A percentile compares a stretch with the other conserved stretches of the same genome.
phyloP scores from a whole-genome alignment of 75 land plant genomes.

The Pinus taeda region DNA sequence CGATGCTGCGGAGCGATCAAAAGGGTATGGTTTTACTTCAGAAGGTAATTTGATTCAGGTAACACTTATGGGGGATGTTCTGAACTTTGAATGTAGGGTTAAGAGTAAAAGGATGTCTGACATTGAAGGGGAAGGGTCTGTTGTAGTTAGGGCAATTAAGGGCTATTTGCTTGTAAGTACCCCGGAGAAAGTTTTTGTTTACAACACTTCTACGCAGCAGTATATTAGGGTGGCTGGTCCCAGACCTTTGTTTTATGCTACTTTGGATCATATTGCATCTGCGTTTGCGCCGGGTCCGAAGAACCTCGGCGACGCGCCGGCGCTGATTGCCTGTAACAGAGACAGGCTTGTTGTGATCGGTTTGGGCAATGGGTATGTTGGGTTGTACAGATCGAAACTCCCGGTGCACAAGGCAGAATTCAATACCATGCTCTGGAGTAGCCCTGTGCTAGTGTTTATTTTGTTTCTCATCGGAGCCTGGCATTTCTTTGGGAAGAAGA shows the following conservation, averaged over 20 bases:
- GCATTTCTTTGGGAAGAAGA: conserved; percentile 79
- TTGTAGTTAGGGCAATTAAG: conserved; percentile 61
- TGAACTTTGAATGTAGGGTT: conserved; percentile 87
- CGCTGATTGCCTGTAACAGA: conserved; percentile 67
- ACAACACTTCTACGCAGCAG: conserved; percentile 70
- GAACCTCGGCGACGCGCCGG: conserved; percentile 11
- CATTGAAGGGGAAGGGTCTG: conserved; percentile 39
- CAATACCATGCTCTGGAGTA: conserved; percentile 75
- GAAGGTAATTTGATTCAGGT: conserved; percentile 75
- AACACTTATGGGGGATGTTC: conserved; percentile 67
- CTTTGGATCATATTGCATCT: conserved; percentile 59
- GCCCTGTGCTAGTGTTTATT: conserved; percentile 69
- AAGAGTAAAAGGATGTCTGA: conserved; percentile 64
- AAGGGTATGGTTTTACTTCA: conserved; percentile 86
- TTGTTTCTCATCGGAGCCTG: conserved; percentile 68
- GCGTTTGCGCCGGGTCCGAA: conserved; percentile 43
- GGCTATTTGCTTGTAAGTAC: conserved; percentile 69
- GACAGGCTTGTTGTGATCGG: conserved; percentile 82
- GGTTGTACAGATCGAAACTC: conserved; percentile 70
- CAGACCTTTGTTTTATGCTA: conserved; percentile 57
- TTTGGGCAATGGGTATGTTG: conserved; percentile 80
- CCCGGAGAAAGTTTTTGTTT: conserved; percentile 62
- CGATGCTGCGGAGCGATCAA: conserved; percentile 81
- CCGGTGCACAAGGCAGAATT: conserved; percentile 68
- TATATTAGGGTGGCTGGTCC: conserved; percentile 58